phyloP scores from a whole-genome alignment of 2,329 filamentous ascomycete genomes.

The Thielaviopsis euricoi region DNA sequence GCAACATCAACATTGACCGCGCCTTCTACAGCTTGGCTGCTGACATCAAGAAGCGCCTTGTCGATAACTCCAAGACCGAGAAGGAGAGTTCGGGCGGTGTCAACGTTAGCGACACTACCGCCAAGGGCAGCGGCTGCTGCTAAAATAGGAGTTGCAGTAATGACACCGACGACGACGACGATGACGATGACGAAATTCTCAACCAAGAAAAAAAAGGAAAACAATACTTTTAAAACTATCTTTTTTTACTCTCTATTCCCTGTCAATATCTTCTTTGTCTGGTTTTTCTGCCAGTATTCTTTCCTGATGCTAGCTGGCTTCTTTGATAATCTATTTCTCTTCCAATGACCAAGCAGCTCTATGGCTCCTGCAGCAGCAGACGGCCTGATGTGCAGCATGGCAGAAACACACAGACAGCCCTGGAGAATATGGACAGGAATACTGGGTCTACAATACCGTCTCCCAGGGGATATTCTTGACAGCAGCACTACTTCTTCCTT shows the following conservation, averaged over 20 bases:
- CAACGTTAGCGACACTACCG: slow-evolving; percentile 47
- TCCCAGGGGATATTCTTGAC: too few relatives aligned
- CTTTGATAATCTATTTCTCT: too few relatives aligned
- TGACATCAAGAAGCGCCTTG: slow-evolving; percentile 96
- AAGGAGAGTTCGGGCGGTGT: slow-evolving; percentile 42
- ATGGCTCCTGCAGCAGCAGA: too few relatives aligned
- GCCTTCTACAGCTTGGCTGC: slow-evolving; percentile 89
- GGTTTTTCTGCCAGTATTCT: not conserved
- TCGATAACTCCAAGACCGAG: slow-evolving; percentile 75
- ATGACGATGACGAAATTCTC: not conserved
- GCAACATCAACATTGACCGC: slow-evolving; percentile 99
- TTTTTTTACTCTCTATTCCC: not conserved
- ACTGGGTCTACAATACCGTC: too few relatives aligned
- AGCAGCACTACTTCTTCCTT: too few relatives aligned
- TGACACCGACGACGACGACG: not conserved
- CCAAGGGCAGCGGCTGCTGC: slow-evolving; percentile 57
- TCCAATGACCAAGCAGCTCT: too few relatives aligned
- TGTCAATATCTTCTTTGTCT: not conserved
- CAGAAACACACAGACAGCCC: too few relatives aligned
- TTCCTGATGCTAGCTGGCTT: too few relatives aligned
- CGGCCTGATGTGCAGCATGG: too few relatives aligned
- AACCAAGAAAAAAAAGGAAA: not conserved
- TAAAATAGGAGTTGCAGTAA: slow-evolving; percentile 25
- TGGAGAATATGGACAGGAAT: too few relatives aligned
- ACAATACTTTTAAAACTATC: not conserved